Evolutionary conservation across 768 basidiomycete species (phyloP).

Genomic region (Rhizopogon salebrosus): DNA sequence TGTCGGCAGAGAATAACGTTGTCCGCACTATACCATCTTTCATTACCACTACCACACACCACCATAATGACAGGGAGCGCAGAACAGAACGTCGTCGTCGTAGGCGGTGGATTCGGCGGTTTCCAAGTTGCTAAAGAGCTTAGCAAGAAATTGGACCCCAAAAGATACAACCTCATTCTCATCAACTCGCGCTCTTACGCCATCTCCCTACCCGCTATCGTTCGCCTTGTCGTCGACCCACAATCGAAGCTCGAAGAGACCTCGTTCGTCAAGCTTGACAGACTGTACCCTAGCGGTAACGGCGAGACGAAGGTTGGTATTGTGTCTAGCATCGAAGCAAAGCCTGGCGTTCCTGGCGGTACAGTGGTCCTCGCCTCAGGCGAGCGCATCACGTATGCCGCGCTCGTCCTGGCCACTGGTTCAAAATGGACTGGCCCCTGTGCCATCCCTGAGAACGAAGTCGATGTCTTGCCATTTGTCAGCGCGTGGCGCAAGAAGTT

Average conservation of each 20-base stretch:
- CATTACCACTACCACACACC: background rate
- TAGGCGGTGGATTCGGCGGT: constrained; percentile 51
- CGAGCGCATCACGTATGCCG: constrained; percentile 43
- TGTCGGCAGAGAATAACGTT: background rate
- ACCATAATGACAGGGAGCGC: constrained; percentile 14
- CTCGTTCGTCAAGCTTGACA: constrained; percentile 47
- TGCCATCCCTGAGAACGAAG: constrained; percentile 34
- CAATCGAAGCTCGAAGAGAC: constrained; percentile 34
- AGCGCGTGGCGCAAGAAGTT: constrained; percentile 27
- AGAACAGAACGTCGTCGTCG: constrained; percentile 41
- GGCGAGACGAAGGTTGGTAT: constrained; percentile 32
- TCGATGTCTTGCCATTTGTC: constrained; percentile 25
- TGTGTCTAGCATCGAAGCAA: constrained; percentile 36
- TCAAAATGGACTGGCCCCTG: constrained; percentile 47
- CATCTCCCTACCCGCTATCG: constrained; percentile 42
- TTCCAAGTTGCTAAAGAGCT: constrained; percentile 40
- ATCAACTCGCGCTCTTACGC: constrained; percentile 48
- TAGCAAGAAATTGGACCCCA: constrained; percentile 43
- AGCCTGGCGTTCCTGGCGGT: constrained; percentile 30
- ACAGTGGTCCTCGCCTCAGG: constrained; percentile 48
- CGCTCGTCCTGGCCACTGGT: constrained; percentile 59
- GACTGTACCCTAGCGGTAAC: constrained; percentile 40
- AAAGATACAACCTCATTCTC: constrained; percentile 47
- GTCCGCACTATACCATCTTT: background rate
- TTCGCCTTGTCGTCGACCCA: constrained; percentile 45